Base-by-base conservation (phyloP, 805 yeast genomes). In the Saccharomycopsis microspora region DNA sequence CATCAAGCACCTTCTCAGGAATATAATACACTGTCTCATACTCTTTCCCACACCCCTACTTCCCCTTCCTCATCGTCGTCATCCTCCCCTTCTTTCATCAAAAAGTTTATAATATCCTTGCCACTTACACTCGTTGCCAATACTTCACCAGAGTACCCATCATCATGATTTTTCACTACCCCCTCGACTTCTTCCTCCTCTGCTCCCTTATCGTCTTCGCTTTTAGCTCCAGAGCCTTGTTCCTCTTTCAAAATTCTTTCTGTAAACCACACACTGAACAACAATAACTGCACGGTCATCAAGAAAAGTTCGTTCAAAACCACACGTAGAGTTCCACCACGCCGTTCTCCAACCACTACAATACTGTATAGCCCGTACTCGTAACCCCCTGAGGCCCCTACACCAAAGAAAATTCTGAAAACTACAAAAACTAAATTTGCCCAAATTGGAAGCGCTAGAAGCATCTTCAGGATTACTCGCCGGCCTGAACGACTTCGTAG, bases 331-430 rank as follows among this genome's bases (percentile, higher is more conserved):
- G 58, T 58, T 49, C 29, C 35, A 6, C 64, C 71, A 34, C 60
- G 56, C 32, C 54, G 52, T 48, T 76, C 80, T 0, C 82, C 82
- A 28, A 75, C 68, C 19, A 74, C 54, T 51, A 72, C 74, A 30
- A 74, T 44, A 3, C 67, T 55, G 19, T 68, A 49, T n/a, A 64
- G 56, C 1, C 76, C 76, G 52, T 66, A 60, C 1, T 59, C 58
- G 36, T 60, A 60, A 1, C 60, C 59, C 3, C 53, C 39, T 27
- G 39, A 57, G 32, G 41, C 5, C 64, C 55, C 5, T 19, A 19
- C 67, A 64, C 7, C 62, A 61, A 1, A 65, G 31, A n/a, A 71
- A 8, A 39, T 49, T 50, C 73, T 71, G 4, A 62, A 51, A 3
- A 67, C 52, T 8, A 68, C 54, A n/a, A 61, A 61, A 2, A 57